Evolutionary conservation across 805 yeast species (phyloP), one percentile per base, ranked within the genome.

Genomic region (Candida ascalaphidarum): DNA sequence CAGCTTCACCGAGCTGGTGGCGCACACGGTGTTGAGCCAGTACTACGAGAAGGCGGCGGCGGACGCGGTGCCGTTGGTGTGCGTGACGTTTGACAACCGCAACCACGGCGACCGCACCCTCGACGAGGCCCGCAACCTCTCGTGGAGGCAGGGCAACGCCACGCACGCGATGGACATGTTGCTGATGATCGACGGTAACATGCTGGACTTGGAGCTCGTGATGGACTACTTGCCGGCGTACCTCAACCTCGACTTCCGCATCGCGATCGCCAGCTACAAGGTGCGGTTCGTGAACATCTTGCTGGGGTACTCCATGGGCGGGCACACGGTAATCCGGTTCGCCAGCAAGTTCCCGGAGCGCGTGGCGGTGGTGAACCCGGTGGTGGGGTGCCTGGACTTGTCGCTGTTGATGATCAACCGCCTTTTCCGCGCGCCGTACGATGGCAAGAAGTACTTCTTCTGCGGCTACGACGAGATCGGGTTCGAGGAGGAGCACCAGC

Each of bases 241-340:
- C 40, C 49, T 62, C 22, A 45, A 55, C 25, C 48, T 58, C 32
- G 61, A 58, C 12, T 48, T 40, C 25, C 46, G 38, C 22, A 41
- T 50, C 21, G 42, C 39, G 18, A 40, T 39, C 16, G 30, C 35
- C 20, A 43, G 42, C 5, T 34, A 43, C n/a, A 29, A 39, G 14
- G 34, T 62, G 26, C 38, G 40, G 29, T 57, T 31, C 43, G 46
- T 27, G 33, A 65, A 64, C 43, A 56, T 67, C 23, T 46, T 69
- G 17, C 40, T 61, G 9, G 82, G 81, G 1, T 56, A 57, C 22
- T 71, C 79, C 0, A 53, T 73, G 25, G 80, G 81, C 3, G 81
- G 74, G 0, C 79, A 75, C 45, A 55, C 65, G n/a, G 55, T 65
- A 17, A 69, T 71, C 55, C 48, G 65, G 38, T 60, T 50, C 46